Conservation (phyloP, 164 flowering plant genomes). For the Nymphaea thermarum region DNA sequence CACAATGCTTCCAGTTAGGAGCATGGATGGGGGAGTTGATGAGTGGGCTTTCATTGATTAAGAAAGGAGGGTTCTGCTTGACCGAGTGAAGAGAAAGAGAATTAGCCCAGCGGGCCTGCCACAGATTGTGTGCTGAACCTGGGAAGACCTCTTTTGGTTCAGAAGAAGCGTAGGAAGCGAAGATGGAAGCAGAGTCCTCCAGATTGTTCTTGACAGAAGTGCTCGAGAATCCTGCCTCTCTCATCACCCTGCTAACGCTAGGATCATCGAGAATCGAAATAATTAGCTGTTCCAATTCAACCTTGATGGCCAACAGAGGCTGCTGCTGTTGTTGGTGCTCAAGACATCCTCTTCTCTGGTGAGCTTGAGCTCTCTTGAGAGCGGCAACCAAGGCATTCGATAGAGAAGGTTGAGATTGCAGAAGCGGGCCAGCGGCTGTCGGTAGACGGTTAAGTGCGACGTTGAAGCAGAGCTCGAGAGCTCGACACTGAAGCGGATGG, state of each 20-base stretch:
- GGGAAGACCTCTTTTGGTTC: background rate
- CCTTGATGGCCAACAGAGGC: conserved; percentile 54
- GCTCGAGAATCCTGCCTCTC: conserved; percentile 92
- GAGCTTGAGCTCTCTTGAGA: conserved; percentile 87
- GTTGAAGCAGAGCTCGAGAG: conserved; percentile 95
- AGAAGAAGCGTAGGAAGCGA: conserved; percentile 9
- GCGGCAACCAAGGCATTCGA: conserved; percentile 95
- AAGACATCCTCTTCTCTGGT: conserved; percentile 67
- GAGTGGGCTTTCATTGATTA: conserved; percentile 17
- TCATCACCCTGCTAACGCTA: conserved; percentile 92
- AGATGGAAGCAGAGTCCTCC: conserved; percentile 50
- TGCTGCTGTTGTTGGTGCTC: conserved; percentile 49
- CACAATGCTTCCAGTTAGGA: background rate
- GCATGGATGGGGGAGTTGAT: background rate
- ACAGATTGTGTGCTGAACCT: conserved; percentile 14
- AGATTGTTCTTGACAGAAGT: conserved; percentile 56
- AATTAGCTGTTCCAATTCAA: conserved; percentile 82
- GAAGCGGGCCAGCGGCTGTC: conserved; percentile 41
- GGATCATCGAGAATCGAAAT: conserved; percentile 90
- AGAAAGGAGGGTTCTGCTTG: conserved; percentile 39
- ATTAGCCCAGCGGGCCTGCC: conserved; percentile 41
- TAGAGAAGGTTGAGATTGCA: conserved; percentile 56
- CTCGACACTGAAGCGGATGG: conserved; percentile 77
- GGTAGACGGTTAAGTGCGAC: conserved; percentile 92
- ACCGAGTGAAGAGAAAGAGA: conserved; percentile 12